Base-by-base conservation (phyloP, 139 green algal genomes). In the Coccomyxa sp. region DNA sequence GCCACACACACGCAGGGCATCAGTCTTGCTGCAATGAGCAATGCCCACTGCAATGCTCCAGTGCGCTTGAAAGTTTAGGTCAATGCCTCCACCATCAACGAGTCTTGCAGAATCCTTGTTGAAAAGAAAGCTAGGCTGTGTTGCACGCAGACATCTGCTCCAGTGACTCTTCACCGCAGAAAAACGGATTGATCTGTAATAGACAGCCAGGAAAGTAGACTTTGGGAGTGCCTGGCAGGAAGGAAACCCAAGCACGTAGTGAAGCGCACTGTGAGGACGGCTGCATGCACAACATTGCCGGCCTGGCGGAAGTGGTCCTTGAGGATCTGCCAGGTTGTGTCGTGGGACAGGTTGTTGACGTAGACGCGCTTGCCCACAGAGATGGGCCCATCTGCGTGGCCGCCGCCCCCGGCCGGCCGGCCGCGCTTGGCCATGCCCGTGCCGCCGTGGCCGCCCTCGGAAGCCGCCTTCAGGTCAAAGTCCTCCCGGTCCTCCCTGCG, bases 281-380 rank as follows among this genome's bases (percentile, higher is more conserved):
- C 86, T 18, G 90, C 87, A 58, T 84, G 80, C 13, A 89, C 79
- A 21, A 93, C 90, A 32, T 82, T 81, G 74, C 91, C 91, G 28
- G 60, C 82, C 14, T 60, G 18, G 21, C 59, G 79, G 86, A 87
- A 91, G 63, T 89, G 59, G 75, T 93, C 91, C 82, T 94, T 94
- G 13, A 94, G 82, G 16, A 86, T 82, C 79, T 94, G 89, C 91
- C 91, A 94, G 30, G 71, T 81, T 21, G 88, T 92, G 3, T 91
- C 82, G 66, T 85, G 94, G 60, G 80, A 76, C 28, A 97, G 84
- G 89, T 96, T 95, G 75, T 86, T 86, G 17, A 96, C 90, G 78
- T 89, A 95, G 13, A 96, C 90, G 18, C 90, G 85, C 30, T 84
- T 79, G 1, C 89, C 89, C 32, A 86, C 78, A 15, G 60, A 21